These are phyloP conservation scores for Blumeria graminis DNA, from an alignment of 2,329 filamentous ascomycete genomes.

Conservation along the genomic window DNA sequence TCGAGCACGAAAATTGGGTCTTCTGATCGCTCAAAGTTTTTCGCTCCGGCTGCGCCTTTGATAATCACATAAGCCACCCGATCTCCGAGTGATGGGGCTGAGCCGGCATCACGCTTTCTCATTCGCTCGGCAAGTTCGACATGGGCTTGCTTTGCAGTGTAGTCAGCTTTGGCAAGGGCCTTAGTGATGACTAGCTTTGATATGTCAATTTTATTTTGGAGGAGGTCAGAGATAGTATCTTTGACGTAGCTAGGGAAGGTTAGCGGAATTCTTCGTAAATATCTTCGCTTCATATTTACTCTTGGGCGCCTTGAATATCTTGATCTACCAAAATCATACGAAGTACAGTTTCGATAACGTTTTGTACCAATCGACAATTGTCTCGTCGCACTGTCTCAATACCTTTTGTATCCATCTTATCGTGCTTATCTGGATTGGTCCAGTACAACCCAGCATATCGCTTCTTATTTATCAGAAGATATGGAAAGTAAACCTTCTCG, in stretches of 20 bases:
- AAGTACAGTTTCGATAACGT: slow-evolving; percentile 87
- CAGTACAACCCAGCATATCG: slow-evolving; percentile 94
- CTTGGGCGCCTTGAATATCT: slow-evolving; percentile 74
- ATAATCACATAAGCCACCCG: slow-evolving; percentile 97
- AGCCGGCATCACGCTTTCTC: slow-evolving; percentile 89
- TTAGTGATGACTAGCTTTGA: slow-evolving; percentile 98
- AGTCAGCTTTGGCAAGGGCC: slow-evolving; percentile 73
- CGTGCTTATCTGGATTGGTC: slow-evolving; percentile 82
- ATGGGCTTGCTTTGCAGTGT: slow-evolving; percentile 82
- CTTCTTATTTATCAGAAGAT: slow-evolving; percentile 98
- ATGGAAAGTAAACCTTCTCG: slow-evolving; percentile 97
- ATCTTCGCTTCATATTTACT: slow-evolving; percentile 32
- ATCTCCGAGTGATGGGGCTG: slow-evolving; percentile 76
- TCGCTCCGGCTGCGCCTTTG: slow-evolving; percentile 68
- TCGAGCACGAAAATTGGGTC: slow-evolving; percentile 94
- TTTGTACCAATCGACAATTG: slow-evolving; percentile 87
- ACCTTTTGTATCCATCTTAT: slow-evolving; percentile 99
- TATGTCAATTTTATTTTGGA: slow-evolving; percentile 98
- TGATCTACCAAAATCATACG: slow-evolving; percentile 88
- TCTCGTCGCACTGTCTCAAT: slow-evolving; percentile 95
- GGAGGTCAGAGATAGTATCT: slow-evolving; percentile 74
- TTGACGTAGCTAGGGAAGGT: slow-evolving; percentile 58
- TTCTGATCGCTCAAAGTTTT: slow-evolving; percentile 92
- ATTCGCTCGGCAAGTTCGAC: slow-evolving; percentile 88
- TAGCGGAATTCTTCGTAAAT: slow-evolving; percentile 1